Evolutionary conservation across 108 stramenopile species (phyloP).

Genomic region (Ochromonas danica): DNA sequence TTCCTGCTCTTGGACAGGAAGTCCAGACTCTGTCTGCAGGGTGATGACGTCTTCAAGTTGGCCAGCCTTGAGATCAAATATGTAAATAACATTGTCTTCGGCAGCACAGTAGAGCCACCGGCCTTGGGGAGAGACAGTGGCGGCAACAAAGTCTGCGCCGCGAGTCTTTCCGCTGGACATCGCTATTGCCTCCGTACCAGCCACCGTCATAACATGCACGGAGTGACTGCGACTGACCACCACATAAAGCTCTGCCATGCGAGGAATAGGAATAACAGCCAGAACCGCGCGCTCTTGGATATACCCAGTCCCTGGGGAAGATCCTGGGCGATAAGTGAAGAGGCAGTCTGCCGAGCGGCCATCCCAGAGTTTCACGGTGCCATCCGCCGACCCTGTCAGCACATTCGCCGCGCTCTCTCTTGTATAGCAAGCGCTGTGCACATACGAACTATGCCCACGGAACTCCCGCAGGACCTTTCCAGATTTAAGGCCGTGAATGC

Average conservation of each 20-base stretch:
- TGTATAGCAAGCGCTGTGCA: slow-evolving; percentile 42
- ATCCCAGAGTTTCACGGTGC: slow-evolving; percentile 85
- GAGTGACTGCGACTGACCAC: slow-evolving; percentile 43
- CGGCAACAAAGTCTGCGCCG: slow-evolving; percentile 27
- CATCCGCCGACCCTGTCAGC: slow-evolving; percentile 81
- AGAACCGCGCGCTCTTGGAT: slow-evolving; percentile 45
- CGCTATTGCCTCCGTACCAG: neutral
- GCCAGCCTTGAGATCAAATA: neutral
- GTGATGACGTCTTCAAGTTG: neutral
- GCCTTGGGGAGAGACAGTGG: neutral
- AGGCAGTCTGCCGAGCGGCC: slow-evolving; percentile 58
- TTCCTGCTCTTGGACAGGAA: slow-evolving; percentile 28
- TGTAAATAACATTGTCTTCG: slow-evolving; percentile 6
- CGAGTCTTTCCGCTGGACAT: neutral
- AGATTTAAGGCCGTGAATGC: slow-evolving; percentile 55
- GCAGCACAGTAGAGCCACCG: slow-evolving; percentile 9
- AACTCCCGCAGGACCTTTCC: slow-evolving; percentile 52
- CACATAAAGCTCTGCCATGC: slow-evolving; percentile 41
- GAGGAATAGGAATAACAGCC: slow-evolving; percentile 44
- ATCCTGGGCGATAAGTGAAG: slow-evolving; percentile 51
- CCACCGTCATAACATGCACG: neutral
- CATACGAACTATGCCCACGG: slow-evolving; percentile 75
- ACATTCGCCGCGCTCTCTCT: slow-evolving; percentile 50
- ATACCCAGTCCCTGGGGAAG: slow-evolving; percentile 28
- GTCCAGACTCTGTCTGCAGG: neutral